Evolutionary conservation across 371 early-diverging fungal genomes (phyloP).

Genomic region (Dinochytrium kinnereticum): DNA sequence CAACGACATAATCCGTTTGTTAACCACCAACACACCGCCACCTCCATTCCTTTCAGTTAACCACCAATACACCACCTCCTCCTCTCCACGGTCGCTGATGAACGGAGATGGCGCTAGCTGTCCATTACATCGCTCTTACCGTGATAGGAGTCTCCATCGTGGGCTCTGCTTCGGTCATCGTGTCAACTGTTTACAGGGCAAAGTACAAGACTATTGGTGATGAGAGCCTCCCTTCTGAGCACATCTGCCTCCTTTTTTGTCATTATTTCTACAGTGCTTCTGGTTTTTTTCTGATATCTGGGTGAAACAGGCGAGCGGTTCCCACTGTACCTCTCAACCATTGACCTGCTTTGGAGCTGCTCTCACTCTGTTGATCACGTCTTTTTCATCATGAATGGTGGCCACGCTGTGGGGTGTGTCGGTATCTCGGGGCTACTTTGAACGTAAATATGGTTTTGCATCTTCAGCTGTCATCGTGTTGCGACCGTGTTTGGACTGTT

Average conservation of each 20-base stretch:
- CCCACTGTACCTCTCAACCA: constrained; percentile 11
- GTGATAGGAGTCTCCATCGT: not conserved
- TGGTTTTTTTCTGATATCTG: not conserved
- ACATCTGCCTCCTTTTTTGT: no score
- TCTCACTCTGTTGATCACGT: constrained; percentile 12
- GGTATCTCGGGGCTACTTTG: not conserved
- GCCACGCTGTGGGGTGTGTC: not conserved
- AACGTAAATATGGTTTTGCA: no score
- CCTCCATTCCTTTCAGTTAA: no score
- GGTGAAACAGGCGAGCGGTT: not conserved
- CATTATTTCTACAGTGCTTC: not conserved
- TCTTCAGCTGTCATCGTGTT: not conserved
- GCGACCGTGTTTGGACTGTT: no score
- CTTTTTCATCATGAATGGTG: not conserved
- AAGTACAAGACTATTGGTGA: constrained; percentile 6
- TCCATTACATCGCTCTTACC: not conserved
- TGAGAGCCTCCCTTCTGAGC: no score
- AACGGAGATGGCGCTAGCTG: no score
- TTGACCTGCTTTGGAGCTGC: constrained; percentile 8
- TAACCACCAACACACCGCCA: no score
- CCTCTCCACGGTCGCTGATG: no score
- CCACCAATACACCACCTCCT: no score
- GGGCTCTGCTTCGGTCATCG: not conserved
- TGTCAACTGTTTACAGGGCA: not conserved
- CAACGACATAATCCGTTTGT: no score